These are phyloP conservation scores for Solanum gracilifrons DNA, from an alignment of 257 asterid species.

Conservation along the genomic window DNA sequence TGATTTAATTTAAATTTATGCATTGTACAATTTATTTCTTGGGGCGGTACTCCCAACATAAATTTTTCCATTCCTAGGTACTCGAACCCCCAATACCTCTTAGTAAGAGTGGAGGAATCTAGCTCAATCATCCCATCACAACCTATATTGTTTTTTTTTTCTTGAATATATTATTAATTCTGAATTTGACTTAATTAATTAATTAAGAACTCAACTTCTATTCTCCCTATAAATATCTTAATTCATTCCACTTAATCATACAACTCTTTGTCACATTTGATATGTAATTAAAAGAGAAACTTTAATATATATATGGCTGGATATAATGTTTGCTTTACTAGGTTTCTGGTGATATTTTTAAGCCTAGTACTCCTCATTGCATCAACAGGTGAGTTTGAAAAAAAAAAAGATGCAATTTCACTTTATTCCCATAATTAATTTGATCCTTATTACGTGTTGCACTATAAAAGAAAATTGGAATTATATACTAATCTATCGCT, in stretches of 20 bases:
- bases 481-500: rapidly evolving
- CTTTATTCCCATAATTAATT: not conserved
- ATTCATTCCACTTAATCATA: not conserved
- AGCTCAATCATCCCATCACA: not conserved
- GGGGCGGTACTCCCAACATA: rapidly evolving
- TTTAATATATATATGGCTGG: not conserved
- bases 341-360: not conserved
- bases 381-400: not conserved
- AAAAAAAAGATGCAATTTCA: not conserved
- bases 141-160: not conserved
- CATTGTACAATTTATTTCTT: rapidly evolving
- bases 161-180: not conserved
- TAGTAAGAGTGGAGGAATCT: not conserved
- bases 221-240: not conserved
- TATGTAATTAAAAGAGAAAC: not conserved
- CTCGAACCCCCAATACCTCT: not conserved
- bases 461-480: not conserved
- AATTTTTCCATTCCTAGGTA: rapidly evolving
- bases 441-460: not conserved
- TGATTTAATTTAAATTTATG: rapidly evolving
- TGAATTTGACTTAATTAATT: not conserved
- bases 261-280: not conserved
- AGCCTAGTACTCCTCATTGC: not conserved
- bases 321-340: not conserved
- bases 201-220: not conserved